Base-by-base conservation (phyloP, 371 early-diverging fungal genomes). In the Cokeromyces recurvatus region DNA sequence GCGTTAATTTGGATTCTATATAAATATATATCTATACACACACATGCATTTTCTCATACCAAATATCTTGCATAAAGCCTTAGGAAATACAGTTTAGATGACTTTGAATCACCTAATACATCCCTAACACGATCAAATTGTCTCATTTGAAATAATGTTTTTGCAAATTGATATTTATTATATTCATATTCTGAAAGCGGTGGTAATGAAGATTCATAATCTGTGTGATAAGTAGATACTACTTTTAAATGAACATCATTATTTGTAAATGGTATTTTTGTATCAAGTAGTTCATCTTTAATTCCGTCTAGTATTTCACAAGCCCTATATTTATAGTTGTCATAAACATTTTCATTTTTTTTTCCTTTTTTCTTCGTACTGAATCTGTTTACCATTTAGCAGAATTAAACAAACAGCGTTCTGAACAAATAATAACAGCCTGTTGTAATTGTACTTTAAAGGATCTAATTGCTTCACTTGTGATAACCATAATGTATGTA, bases 11-110 rank as follows among this genome's bases (percentile, higher is more conserved):
- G 4, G 15, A 4, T n/a, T 14, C 9, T 5, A 4, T 34, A 4
- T 9, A 9, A 4, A 29, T 8, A 29, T 11, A 8, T 5, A 29
- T 29, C 5, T 8, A 8, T 29, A 8, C 8, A 29, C 29, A 29
- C 8, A 29, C 11, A 5, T 29, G 11, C 29, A 4, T 34, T 34
- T 34, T 15, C 4, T 25, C 50, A 46, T 71, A 78, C 85, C 51
- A 86, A 53, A 53, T 80, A 86, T 53, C 74, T 77, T 7, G 90
- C 64, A 55, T 90, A 91, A 4, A 86, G 66, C 35, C 80, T 63
- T 35, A 90, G 55, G 55, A 90, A 91, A 45, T 66, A 55, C 8
- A 81, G 69, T 35, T 77, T 76, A 4, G 74, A 64, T 9, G 70
- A 61, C 2, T 29, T 46, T 31, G 77, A 77, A 9, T 65, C 68